These are phyloP conservation scores for Pyrrhoderma noxium DNA, from an alignment of 1,284 basidiomycete species.

Conservation along the genomic window DNA sequence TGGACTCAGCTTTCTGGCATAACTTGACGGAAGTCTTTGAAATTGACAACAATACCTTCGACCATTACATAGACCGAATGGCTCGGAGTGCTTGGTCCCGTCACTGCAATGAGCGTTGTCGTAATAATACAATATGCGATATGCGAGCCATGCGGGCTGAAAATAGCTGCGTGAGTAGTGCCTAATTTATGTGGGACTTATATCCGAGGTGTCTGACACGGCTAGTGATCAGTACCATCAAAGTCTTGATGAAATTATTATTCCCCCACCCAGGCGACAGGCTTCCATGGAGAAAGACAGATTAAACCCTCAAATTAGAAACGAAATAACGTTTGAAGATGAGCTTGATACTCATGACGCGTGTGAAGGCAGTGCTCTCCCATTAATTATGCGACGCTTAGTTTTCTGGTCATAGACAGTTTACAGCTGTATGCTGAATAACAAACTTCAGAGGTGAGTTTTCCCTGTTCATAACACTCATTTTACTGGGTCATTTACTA, in stretches of 20 bases:
- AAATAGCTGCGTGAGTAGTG: slow-evolving; percentile 40
- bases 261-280: slow-evolving; percentile 4
- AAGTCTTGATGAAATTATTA: slow-evolving; percentile 11
- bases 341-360: slow-evolving; percentile 2
- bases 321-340: too few species aligned
- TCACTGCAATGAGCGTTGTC: slow-evolving; percentile 37
- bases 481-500: too few species aligned
- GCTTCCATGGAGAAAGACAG: background rate
- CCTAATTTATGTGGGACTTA: background rate
- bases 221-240: slow-evolving; percentile 3
- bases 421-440: too few species aligned
- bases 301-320: too few species aligned
- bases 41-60: slow-evolving; percentile 40
- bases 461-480: too few species aligned
- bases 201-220: background rate
- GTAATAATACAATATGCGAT: slow-evolving; percentile 38
- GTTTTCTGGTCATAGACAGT: slow-evolving; percentile 1
- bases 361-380: slow-evolving; percentile 15
- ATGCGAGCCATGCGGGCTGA: slow-evolving; percentile 42
- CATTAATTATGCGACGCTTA: slow-evolving; percentile 13
- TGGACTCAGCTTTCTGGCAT: slow-evolving; percentile 53
- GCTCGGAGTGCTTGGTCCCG: slow-evolving; percentile 32
- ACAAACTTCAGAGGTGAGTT: too few species aligned
- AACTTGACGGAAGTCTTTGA: slow-evolving; percentile 48
- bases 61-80: slow-evolving; percentile 37